Evolutionary conservation across 257 asterid genomes (phyloP), one percentile per base, ranked within the genome.

Genomic region (Galeopsis tetrahit): DNA sequence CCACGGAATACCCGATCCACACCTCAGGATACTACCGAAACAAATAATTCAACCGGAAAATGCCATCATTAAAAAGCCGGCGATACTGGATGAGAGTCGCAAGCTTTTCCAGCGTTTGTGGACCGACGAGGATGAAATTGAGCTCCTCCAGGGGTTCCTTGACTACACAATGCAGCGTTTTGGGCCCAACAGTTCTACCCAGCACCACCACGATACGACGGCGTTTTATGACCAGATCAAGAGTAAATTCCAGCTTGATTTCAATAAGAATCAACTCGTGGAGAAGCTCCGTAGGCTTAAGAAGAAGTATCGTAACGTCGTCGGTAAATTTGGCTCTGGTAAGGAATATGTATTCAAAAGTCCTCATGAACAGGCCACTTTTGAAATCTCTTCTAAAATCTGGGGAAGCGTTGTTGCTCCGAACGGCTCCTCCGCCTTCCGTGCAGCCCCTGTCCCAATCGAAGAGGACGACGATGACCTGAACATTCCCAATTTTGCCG

Each of bases 51-150:
- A 10, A 35, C 75, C 78, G 52, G 87, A 81, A 7, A 58, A 59
- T 44, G 66, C 66, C 14, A 61, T 76, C 2, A 55, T 84, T 5
- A 88, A 83, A 78, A 88, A 85, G 82, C 92, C 92, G 11, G 73
- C 77, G 28, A 89, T 81, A 58, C 82, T 81, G 15, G 98, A 90
- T 39, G 98, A 89, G 66, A 81, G 91, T 0, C 84, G 98, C 58
- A 88, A 89, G 83, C 92, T 93, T 10, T 93, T 93, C 77, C 98
- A 93, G 79, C 87, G 98, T 28, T 86, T 93, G 11, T 93, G 98
- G 98, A 90, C 96, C 0, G 98, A 93, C 17, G 98, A 89, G 81
- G 98, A 93, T 55, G 98, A 93, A 76, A 89, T 93, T 82, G 98
- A 90, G 85, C 89, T 93, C 43, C 51, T 93, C 67, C 91, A 86